Conservation (phyloP, 768 basidiomycete genomes). For the Coprinellus micaceus region DNA sequence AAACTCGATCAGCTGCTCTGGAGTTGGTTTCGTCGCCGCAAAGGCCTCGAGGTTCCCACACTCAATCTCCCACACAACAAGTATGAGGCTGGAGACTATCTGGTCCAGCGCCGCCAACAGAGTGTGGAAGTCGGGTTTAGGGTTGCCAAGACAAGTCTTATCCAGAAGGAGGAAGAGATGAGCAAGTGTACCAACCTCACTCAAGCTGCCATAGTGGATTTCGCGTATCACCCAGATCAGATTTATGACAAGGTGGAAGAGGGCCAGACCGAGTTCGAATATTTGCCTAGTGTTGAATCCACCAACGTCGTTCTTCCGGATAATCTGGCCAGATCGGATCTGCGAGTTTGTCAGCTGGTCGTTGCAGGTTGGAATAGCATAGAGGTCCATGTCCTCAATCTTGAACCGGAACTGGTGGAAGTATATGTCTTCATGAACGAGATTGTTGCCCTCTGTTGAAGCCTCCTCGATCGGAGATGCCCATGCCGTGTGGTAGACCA, state of each 20-base stretch:
- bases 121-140: constrained; percentile 29
- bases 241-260: constrained; percentile 29
- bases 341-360: constrained; percentile 22
- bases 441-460: constrained; percentile 20
- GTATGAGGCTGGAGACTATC: constrained; percentile 23
- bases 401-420: constrained; percentile 15
- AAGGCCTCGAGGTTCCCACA: constrained; percentile 5
- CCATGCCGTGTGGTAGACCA: constrained; percentile 16
- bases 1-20: background rate
- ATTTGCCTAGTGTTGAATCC: constrained; percentile 15
- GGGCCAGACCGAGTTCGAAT: constrained; percentile 24
- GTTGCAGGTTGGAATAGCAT: constrained; percentile 17
- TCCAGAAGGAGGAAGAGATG: constrained; percentile 23
- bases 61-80: constrained; percentile 23
- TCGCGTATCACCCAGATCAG: constrained; percentile 22
- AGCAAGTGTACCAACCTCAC: constrained; percentile 17
- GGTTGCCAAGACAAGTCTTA: constrained; percentile 19
- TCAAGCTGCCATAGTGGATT: constrained; percentile 20
- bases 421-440: constrained; percentile 19
- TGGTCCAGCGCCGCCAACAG: constrained; percentile 19
- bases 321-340: constrained; percentile 14
- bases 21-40: background rate
- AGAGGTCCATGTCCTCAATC: constrained; percentile 5
- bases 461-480: constrained; percentile 25
- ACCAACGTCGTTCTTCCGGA: constrained; percentile 10